Base-by-base conservation (phyloP, 1,284 basidiomycete species). In the Cystobasidium pallidum region DNA sequence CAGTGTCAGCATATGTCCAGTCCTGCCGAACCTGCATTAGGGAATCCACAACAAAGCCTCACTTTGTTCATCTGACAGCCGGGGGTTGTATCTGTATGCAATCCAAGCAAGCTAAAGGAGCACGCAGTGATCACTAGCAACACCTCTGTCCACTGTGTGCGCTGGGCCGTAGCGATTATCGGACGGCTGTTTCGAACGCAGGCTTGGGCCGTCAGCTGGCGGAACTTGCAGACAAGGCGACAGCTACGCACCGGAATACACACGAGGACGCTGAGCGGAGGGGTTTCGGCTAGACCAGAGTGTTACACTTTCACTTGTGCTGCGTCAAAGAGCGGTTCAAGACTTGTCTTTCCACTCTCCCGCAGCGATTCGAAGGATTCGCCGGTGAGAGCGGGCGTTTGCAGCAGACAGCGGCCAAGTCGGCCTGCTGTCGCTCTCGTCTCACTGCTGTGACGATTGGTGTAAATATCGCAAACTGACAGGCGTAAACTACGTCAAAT, bases 111-210 rank as follows among this genome's bases (percentile, higher is more conserved):
- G 36, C 36, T 39, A 39, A 7, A 6, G 13, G 7, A 39, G 36
- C 13, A 6, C 36, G 6, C 6, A 7, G 13, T 39, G 36, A 13
- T 39, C 13, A 39, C 36, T 13, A 39, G 13, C 7, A 39, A 13
- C 36, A 26, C 30, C 28, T 52, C 45, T 32, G 13, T 39, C 39
- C 4, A 36, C 21, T 28, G 8, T 62, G 59, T 21, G 59, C 45
- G 59, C 13, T n/a, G 45, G 61, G 63, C 47, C 51, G 63, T 66
- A 66, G 63, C 51, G 64, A 62, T 55, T 49, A 39, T 66, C 64
- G 64, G 64, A 66, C 64, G 52, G 51, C 64, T 66, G 64, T 13
- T n/a, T n/a, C n/a, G n/a, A 19, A 28, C 6, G 43, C 3, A 15
- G 4, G 3, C 59, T 3, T 10, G 21, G 45, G 3, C 39, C n/a